Percentiles rank a stretch among this genome's conserved stretches.
Evolutionary conservation across 768 basidiomycete species (phyloP).

Genomic region (Fistulinella prunicolor): DNA sequence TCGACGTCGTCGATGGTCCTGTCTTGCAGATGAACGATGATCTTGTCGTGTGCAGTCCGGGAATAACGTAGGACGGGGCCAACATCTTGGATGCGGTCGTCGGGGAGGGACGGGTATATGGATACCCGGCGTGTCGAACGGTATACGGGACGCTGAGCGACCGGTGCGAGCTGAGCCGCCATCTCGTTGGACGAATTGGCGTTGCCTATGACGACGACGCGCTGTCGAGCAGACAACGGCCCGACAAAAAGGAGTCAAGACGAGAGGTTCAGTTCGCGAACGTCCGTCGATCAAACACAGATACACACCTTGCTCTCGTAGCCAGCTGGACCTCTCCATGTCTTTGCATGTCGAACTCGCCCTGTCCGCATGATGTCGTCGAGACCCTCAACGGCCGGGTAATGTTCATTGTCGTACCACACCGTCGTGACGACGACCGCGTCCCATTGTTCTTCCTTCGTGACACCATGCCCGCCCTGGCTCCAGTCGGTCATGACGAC

Average conservation of each 20-base stretch:
- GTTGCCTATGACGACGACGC: conserved; percentile 46
- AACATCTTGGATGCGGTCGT: conserved; percentile 42
- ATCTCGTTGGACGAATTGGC: conserved; percentile 55
- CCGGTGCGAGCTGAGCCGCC: conserved; percentile 41
- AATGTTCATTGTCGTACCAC: conserved; percentile 46
- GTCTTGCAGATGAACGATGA: conserved; percentile 38
- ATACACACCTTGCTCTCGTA: conserved; percentile 33
- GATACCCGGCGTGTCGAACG: conserved; percentile 45
- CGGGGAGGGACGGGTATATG: conserved; percentile 42
- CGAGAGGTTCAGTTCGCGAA: neutral
- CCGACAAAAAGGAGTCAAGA: neutral
- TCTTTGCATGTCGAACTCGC: conserved; percentile 41
- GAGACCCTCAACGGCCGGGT: conserved; percentile 43
- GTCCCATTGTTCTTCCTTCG: conserved; percentile 43
- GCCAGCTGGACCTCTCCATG: conserved; percentile 39
- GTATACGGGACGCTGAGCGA: conserved; percentile 41
- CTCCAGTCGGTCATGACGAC: conserved; percentile 39
- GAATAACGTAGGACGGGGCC: conserved; percentile 39
- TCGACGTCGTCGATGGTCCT: conserved; percentile 40
- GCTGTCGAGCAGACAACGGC: conserved; percentile 31
- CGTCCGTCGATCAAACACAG: neutral
- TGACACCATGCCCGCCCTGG: conserved; percentile 15
- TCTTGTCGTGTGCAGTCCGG: conserved; percentile 17
- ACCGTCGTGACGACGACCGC: conserved; percentile 46
- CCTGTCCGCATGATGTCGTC: conserved; percentile 35